phyloP scores from a whole-genome alignment of 192 early-diverging fungal species.

The Powellomyces hirtus region DNA sequence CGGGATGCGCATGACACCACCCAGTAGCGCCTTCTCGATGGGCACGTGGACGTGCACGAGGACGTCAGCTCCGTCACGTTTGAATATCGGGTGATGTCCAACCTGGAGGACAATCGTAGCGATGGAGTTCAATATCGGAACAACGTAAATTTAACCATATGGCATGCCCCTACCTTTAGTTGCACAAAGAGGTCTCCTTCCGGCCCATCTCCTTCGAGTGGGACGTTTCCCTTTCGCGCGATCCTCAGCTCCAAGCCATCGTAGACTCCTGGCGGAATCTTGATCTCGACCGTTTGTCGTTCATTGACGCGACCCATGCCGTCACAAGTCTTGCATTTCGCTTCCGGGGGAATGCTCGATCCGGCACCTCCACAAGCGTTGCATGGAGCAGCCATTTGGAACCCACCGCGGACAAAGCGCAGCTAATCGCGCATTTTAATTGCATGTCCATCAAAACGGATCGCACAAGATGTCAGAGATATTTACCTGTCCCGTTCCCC shows the following conservation, averaged over 20 bases:
- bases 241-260: slow-evolving; percentile 77
- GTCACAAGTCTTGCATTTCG: slow-evolving; percentile 74
- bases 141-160: not conserved
- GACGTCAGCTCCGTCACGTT: slow-evolving; percentile 78
- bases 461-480: too few species aligned
- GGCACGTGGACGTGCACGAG: slow-evolving; percentile 74
- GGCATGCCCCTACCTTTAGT: slow-evolving; percentile 45
- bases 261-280: slow-evolving; percentile 83
- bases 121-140: not conserved
- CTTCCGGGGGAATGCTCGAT: slow-evolving; percentile 56
- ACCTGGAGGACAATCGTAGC: slow-evolving; percentile 43
- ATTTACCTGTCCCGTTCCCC: slow-evolving; percentile 81
- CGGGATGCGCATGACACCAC: slow-evolving; percentile 81
- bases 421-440: too few species aligned
- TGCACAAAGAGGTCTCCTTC: slow-evolving; percentile 85
- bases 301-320: slow-evolving; percentile 79
- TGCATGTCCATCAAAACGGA: too few species aligned
- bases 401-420: slow-evolving; percentile 85
- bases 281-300: slow-evolving; percentile 66
- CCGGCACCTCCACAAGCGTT: slow-evolving; percentile 83
- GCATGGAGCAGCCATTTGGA: slow-evolving; percentile 87
- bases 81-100: slow-evolving; percentile 61
- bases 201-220: slow-evolving; percentile 67
- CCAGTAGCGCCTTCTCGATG: slow-evolving; percentile 82
- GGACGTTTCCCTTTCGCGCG: slow-evolving; percentile 77